Conservation (phyloP, 2,329 filamentous ascomycete species). For the Cladophialophora yegresii region DNA sequence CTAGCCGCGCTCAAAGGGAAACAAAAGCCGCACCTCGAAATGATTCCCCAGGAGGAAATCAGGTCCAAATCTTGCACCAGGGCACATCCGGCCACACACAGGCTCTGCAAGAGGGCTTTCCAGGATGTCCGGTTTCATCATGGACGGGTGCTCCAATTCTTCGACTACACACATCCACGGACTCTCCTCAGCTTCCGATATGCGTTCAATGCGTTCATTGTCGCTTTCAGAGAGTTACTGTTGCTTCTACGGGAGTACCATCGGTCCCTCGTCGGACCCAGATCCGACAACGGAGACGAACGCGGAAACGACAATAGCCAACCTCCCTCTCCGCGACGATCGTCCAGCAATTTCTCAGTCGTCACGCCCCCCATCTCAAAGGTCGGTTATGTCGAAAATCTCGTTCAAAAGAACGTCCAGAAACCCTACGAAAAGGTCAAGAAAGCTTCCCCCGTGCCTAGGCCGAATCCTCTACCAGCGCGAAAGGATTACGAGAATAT, state of each 20-base stretch:
- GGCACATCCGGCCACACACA: background rate
- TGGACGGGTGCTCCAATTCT: slow-evolving; percentile 10
- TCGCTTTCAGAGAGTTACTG: slow-evolving; percentile 18
- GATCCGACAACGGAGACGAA: background rate
- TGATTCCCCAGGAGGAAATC: background rate
- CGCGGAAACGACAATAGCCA: background rate
- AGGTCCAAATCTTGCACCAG: background rate
- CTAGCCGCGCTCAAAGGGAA: background rate
- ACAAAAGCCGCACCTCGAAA: background rate
- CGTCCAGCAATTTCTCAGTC: background rate
- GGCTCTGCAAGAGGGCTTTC: slow-evolving; percentile 10
- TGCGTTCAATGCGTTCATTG: slow-evolving; percentile 14
- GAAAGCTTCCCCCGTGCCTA: background rate
- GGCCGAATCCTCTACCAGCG: slow-evolving; percentile 9
- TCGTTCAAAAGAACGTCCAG: background rate
- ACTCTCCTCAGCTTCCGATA: slow-evolving; percentile 20
- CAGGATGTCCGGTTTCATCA: slow-evolving; percentile 9
- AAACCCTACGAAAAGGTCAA: background rate
- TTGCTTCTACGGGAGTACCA: slow-evolving; percentile 16
- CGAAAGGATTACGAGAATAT: slow-evolving; percentile 21
- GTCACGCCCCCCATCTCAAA: background rate
- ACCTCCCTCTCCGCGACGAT: background rate
- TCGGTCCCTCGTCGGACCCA: background rate
- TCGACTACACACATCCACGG: background rate
- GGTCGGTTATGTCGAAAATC: background rate